Conservation (phyloP, 805 yeast species). For the Myxozyma vanderwaltii region DNA sequence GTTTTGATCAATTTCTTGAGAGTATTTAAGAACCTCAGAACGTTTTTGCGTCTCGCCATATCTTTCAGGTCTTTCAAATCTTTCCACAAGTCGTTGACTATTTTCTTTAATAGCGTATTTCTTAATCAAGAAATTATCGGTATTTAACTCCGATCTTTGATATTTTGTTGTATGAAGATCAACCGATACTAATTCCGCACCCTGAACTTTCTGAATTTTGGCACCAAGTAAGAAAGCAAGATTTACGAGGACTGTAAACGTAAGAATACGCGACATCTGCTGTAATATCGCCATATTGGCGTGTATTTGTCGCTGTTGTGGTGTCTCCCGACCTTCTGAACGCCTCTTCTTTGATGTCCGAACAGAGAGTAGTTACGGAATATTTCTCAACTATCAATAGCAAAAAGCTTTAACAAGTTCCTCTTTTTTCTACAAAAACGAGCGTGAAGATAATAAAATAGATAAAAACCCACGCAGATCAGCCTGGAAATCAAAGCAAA, state of each 20-base stretch:
- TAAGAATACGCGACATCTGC: neutral
- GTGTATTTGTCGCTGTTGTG: neutral
- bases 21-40: neutral
- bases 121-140: neutral
- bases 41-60: neutral
- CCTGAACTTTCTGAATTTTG: neutral
- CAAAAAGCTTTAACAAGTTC: too few species aligned
- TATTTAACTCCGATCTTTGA: neutral
- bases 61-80: too few species aligned
- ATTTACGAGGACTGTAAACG: neutral
- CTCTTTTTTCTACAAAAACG: too few species aligned
- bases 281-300: neutral
- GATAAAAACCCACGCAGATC: too few species aligned
- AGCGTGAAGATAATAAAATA: too few species aligned
- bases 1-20: constrained; percentile 31
- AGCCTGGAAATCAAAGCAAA: too few species aligned
- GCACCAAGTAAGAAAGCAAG: neutral
- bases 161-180: constrained; percentile 2
- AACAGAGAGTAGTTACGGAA: too few species aligned
- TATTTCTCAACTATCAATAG: too few species aligned
- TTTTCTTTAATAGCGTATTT: neutral
- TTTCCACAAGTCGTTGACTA: too few species aligned
- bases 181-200: neutral
- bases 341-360: too few species aligned
- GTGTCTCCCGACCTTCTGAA: too few species aligned